A percentile compares a stretch with the other conserved stretches of the same genome.
phyloP scores from a whole-genome alignment of 129 eudicot genomes.

The sunflower (Helianthus annuus) region DNA sequence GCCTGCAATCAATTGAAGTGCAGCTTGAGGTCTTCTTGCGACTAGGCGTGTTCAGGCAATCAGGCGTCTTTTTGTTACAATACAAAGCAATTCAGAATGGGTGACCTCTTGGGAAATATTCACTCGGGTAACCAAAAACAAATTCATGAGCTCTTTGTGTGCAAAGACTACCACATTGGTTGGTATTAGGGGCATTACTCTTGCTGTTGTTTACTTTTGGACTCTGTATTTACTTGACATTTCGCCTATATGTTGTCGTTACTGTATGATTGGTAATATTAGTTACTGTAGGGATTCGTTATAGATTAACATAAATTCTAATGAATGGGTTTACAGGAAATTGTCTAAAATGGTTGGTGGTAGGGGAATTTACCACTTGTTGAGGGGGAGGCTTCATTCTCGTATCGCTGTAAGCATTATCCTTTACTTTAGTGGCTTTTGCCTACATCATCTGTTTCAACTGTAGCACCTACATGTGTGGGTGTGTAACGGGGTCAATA shows the following conservation, averaged over 20 bases:
- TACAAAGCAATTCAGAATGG: background rate
- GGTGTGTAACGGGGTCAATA: background rate
- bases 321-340: slow-evolving; percentile 34
- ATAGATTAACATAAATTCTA: slow-evolving; percentile 9
- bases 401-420: slow-evolving; percentile 57
- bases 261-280: background rate
- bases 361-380: slow-evolving; percentile 67
- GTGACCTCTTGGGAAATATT: background rate
- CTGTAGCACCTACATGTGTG: background rate
- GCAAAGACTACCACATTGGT: background rate
- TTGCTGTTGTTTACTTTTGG: slow-evolving; percentile 10
- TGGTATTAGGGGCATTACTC: background rate
- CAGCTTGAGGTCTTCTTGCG: too few species aligned
- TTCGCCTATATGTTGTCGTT: background rate
- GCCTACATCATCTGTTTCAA: slow-evolving; percentile 5
- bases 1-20: too few species aligned
- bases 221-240: background rate
- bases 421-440: background rate
- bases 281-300: background rate
- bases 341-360: slow-evolving; percentile 60
- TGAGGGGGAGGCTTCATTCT: slow-evolving; percentile 64
- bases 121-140: background rate
- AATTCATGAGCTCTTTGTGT: background rate
- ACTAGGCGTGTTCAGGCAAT: too few species aligned
- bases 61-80: too few species aligned